These are phyloP conservation scores for Talaromyces sp. DNA, from an alignment of 2,329 filamentous ascomycete genomes.

Conservation along the genomic window DNA sequence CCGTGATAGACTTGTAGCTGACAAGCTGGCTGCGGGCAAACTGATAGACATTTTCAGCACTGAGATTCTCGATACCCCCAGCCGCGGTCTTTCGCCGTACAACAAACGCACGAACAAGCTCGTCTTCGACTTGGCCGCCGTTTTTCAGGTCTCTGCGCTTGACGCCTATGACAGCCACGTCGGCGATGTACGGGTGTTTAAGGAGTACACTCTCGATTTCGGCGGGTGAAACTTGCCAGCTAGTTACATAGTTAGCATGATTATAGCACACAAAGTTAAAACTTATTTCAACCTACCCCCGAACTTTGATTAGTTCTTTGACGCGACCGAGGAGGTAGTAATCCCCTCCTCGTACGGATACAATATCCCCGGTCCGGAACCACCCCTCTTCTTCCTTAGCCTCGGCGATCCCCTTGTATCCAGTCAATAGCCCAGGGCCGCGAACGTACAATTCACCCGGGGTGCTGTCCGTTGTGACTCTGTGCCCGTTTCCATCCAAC, in stretches of 20 bases:
- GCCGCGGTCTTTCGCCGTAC: slow-evolving; percentile 27
- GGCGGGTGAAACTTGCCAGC: slow-evolving; percentile 46
- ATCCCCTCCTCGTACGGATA: slow-evolving; percentile 29
- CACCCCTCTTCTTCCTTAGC: slow-evolving; percentile 36
- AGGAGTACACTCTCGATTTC: slow-evolving; percentile 46
- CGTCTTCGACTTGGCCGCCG: slow-evolving; percentile 19
- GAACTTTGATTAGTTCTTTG: slow-evolving; percentile 46
- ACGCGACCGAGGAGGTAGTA: slow-evolving; percentile 39
- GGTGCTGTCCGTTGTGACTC: slow-evolving; percentile 24
- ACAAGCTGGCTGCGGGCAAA: slow-evolving; percentile 39
- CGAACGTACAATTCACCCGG: slow-evolving; percentile 42
- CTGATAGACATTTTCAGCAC: slow-evolving; percentile 39
- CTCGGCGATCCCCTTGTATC: slow-evolving; percentile 33
- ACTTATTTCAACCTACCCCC: slow-evolving; percentile 28
- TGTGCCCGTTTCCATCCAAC: slow-evolving; percentile 28
- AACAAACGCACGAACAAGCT: slow-evolving; percentile 45
- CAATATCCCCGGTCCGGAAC: slow-evolving; percentile 44
- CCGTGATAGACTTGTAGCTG: slow-evolving; percentile 46
- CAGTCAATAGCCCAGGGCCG: slow-evolving; percentile 29
- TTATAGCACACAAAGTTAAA: neutral
- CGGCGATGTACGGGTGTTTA: slow-evolving; percentile 39
- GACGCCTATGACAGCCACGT: slow-evolving; percentile 45
- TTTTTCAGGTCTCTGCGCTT: slow-evolving; percentile 20
- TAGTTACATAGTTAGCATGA: slow-evolving; percentile 12
- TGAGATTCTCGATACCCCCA: slow-evolving; percentile 22